Conservation (phyloP, 2,329 filamentous ascomycete species). For the Phaeosphaeria sp. region DNA sequence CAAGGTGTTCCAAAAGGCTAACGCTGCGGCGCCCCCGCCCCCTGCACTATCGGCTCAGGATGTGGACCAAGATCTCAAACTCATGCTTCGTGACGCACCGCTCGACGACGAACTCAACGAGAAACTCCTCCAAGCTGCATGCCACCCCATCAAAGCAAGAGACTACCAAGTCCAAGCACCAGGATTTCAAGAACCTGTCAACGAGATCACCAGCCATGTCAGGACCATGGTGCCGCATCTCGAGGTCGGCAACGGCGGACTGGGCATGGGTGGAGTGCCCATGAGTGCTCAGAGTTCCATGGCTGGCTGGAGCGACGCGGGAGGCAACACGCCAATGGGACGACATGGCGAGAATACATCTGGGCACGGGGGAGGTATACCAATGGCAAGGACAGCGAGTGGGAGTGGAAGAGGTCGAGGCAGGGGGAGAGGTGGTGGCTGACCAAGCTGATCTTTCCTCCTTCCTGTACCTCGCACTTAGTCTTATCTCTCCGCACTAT, state of each 20-base stretch:
- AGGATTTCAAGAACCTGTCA: constrained; percentile 35
- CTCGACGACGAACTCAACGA: constrained; percentile 49
- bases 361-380: constrained; percentile 36
- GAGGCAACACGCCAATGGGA: constrained; percentile 45
- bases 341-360: constrained; percentile 37
- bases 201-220: constrained; percentile 42
- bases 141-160: constrained; percentile 40
- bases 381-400: constrained; percentile 48
- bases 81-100: constrained; percentile 52
- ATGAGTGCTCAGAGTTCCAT: constrained; percentile 50
- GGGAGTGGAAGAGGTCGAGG: constrained; percentile 45
- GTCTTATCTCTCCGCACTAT: not conserved
- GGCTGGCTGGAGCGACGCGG: constrained; percentile 44
- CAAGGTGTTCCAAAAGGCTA: constrained; percentile 54
- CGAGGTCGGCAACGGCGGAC: constrained; percentile 29
- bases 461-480: not conserved
- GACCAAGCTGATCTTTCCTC: not conserved
- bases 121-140: constrained; percentile 44
- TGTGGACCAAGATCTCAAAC: constrained; percentile 56
- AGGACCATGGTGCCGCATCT: constrained; percentile 40
- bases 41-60: constrained; percentile 52
- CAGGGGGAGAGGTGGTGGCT: constrained; percentile 20
- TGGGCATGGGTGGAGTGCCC: constrained; percentile 40
- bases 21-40: constrained; percentile 57
- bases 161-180: constrained; percentile 46